These are phyloP conservation scores for Pythium brassicae DNA, from an alignment of 352 stramenopile genomes.

Conservation along the genomic window DNA sequence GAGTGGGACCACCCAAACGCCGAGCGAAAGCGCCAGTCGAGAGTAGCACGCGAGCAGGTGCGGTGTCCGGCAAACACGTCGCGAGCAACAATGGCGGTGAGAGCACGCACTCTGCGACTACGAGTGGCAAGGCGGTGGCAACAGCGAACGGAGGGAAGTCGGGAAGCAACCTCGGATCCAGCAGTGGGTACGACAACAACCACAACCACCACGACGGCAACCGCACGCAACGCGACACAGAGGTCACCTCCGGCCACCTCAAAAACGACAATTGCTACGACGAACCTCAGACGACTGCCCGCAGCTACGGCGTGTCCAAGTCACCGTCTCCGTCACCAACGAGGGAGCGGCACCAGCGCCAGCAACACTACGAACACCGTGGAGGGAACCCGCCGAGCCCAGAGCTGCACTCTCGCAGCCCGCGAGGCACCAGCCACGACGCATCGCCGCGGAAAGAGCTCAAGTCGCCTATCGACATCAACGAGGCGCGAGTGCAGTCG, in stretches of 20 bases:
- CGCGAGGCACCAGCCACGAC: neutral
- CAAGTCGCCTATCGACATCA: slow-evolving; percentile 47
- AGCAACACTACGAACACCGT: slow-evolving; percentile 1
- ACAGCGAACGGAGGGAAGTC: slow-evolving; percentile 1
- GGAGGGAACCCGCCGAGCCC: neutral
- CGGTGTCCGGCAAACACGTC: slow-evolving; percentile 5
- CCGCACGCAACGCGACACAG: neutral
- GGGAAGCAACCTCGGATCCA: slow-evolving; percentile 9
- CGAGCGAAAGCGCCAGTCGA: slow-evolving; percentile 16
- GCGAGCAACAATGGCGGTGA: slow-evolving; percentile 12
- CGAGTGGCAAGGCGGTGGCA: neutral
- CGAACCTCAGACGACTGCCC: slow-evolving; percentile 9
- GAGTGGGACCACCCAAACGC: slow-evolving; percentile 59
- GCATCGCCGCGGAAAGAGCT: slow-evolving; percentile 20
- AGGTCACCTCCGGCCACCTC: slow-evolving; percentile 1
- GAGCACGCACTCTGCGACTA: neutral
- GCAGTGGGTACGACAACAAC: slow-evolving; percentile 23
- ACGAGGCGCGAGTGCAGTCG: slow-evolving; percentile 49
- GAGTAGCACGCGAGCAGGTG: neutral
- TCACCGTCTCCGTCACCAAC: slow-evolving; percentile 10
- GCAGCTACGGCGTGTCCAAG: neutral
- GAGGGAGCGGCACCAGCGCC: slow-evolving; percentile 1
- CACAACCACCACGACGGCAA: neutral
- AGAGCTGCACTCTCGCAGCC: slow-evolving; percentile 5
- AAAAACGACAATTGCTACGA: slow-evolving; percentile 8